Evolutionary conservation across 2,329 filamentous ascomycete species (phyloP).

Genomic region (Huntiella moniliformis): DNA sequence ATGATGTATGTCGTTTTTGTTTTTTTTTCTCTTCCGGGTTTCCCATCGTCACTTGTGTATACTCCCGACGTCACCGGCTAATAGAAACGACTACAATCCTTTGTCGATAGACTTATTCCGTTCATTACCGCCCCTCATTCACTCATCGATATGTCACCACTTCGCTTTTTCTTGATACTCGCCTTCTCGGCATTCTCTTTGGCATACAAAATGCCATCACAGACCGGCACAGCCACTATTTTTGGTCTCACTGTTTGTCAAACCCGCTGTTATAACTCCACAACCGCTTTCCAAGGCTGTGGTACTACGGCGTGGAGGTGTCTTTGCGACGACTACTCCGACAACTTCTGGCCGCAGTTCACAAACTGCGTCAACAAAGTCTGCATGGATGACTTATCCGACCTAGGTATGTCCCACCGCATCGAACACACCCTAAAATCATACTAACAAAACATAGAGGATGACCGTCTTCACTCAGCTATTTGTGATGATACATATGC

Average conservation of each 20-base stretch:
- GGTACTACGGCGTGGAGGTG: slow-evolving; percentile 7
- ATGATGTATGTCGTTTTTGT: background rate
- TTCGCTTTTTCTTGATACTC: background rate
- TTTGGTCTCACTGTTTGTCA: slow-evolving; percentile 10
- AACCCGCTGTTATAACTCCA: slow-evolving; percentile 10
- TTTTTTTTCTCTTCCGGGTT: background rate
- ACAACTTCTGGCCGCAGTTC: slow-evolving; percentile 9
- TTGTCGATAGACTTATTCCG: background rate
- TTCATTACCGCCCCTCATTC: background rate
- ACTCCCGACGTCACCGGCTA: background rate
- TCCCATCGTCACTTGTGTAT: too few species aligned
- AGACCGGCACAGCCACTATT: background rate
- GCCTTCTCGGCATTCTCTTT: background rate
- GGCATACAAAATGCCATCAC: background rate
- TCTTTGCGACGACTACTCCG: slow-evolving; percentile 7
- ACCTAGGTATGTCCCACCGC: background rate
- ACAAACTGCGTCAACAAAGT: slow-evolving; percentile 12
- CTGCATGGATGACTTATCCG: slow-evolving; percentile 2
- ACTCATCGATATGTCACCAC: background rate
- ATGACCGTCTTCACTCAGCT: background rate
- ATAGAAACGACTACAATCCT: background rate
- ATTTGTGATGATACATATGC: background rate
- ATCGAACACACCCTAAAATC: background rate
- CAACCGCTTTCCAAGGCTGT: slow-evolving; percentile 9
- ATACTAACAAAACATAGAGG: background rate